These are phyloP conservation scores for Pachyrhizus erosus DNA, from an alignment of 306 rosid species.

Conservation along the genomic window DNA sequence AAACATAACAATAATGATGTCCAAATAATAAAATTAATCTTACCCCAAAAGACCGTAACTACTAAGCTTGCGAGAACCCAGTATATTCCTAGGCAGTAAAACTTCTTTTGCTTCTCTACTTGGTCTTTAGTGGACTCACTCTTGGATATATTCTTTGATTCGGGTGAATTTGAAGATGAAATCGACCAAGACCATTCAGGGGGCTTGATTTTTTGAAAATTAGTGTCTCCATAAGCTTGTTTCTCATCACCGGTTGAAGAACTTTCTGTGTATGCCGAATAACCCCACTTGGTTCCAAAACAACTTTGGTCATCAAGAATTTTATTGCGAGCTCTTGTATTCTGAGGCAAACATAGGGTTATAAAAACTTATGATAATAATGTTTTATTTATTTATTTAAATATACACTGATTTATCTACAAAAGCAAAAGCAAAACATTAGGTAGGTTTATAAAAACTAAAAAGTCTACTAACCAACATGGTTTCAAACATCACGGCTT, in stretches of 20 bases:
- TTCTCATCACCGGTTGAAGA: constrained; percentile 32
- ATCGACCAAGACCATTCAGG: not conserved
- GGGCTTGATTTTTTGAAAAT: not conserved
- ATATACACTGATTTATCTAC: not conserved
- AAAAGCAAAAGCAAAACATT: not conserved
- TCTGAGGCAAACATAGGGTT: constrained; percentile 51
- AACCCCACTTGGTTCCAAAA: constrained; percentile 47
- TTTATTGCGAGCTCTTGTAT: constrained; percentile 41
- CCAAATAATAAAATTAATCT: constrained; percentile 52
- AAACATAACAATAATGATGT: constrained; percentile 58
- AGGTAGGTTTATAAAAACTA: not conserved
- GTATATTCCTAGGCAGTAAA: constrained; percentile 35
- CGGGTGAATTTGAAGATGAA: constrained; percentile 38
- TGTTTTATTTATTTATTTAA: too few relatives aligned
- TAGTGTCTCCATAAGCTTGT: not conserved
- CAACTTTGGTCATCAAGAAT: constrained; percentile 44
- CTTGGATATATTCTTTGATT: constrained; percentile 37
- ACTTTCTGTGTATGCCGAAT: constrained; percentile 22
- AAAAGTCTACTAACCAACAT: constrained; percentile 58
- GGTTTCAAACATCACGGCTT: constrained; percentile 60
- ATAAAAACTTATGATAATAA: too few relatives aligned
- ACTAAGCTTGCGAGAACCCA: constrained; percentile 59
- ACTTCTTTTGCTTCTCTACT: constrained; percentile 41
- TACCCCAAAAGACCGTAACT: constrained; percentile 64
- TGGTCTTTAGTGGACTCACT: not conserved